Conservation (phyloP, 2,329 filamentous ascomycete genomes). For the Fusarium albidum region DNA sequence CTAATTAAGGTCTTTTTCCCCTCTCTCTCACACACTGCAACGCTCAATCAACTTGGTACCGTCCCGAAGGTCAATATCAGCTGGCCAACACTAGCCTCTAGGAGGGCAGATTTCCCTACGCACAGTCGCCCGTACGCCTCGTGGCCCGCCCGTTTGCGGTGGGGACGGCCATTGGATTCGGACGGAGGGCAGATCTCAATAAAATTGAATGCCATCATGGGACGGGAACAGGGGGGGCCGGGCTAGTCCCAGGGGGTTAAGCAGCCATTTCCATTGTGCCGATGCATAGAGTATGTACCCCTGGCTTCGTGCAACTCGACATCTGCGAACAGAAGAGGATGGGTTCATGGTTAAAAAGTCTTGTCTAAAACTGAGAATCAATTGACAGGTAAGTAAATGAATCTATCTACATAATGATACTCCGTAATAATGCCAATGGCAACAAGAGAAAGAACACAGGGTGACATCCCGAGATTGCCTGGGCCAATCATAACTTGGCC, state of each 20-base stretch:
- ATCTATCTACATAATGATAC: no score
- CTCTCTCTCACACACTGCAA: no score
- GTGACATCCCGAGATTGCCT: conserved; percentile 27
- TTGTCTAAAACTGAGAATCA: no score
- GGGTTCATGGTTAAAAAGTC: no score
- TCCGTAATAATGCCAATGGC: no score
- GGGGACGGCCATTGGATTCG: conserved; percentile 7
- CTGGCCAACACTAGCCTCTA: no score
- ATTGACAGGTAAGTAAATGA: no score
- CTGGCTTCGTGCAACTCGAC: no score
- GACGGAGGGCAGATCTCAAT: conserved; percentile 34
- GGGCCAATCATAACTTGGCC: conserved; percentile 21
- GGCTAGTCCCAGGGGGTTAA: neutral
- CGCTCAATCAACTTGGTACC: neutral
- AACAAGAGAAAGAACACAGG: neutral
- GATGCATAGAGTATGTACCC: no score
- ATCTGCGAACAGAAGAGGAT: no score
- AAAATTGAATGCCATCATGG: conserved; percentile 8
- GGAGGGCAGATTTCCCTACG: conserved; percentile 5
- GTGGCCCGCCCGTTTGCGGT: neutral
- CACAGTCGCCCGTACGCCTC: neutral
- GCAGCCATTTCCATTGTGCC: neutral
- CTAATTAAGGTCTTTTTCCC: neutral
- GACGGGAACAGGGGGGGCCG: neutral
- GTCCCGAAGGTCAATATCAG: no score